Percentiles rank a stretch among this genome's conserved stretches.
phyloP scores from a whole-genome alignment of 2,329 filamentous ascomycete genomes.

The Mycocentrospora acerina region DNA sequence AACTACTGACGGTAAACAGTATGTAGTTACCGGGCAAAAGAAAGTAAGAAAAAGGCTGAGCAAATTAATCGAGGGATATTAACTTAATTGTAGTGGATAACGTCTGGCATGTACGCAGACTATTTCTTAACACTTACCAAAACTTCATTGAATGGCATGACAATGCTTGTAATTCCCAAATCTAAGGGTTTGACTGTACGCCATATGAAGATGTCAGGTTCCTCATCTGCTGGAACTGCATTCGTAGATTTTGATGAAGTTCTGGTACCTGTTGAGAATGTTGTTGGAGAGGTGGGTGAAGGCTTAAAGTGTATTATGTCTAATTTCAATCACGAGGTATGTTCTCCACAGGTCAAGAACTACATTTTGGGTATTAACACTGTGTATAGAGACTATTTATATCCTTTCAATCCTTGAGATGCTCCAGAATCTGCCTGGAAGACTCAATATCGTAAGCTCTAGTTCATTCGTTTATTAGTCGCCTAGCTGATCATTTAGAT shows the following conservation, averaged over 20 bases:
- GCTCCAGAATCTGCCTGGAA: slow-evolving; percentile 4
- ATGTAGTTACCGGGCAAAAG: slow-evolving; percentile 1
- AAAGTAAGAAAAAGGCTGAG: no score
- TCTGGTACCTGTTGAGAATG: slow-evolving; percentile 2
- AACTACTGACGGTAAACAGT: not conserved
- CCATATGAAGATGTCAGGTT: slow-evolving; percentile 7
- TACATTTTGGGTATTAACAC: no score
- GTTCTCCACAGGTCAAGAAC: no score
- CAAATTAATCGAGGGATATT: not conserved
- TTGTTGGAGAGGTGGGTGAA: slow-evolving; percentile 6
- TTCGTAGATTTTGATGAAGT: slow-evolving; percentile 10
- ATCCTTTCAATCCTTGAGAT: slow-evolving; percentile 36
- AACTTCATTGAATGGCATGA: slow-evolving; percentile 52
- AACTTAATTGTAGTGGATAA: slow-evolving; percentile 5
- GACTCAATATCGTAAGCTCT: slow-evolving; percentile 1
- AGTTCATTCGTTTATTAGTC: no score
- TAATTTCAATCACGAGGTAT: slow-evolving; percentile 55
- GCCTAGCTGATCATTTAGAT: no score
- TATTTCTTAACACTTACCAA: slow-evolving; percentile 26
- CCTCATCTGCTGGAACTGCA: slow-evolving; percentile 4
- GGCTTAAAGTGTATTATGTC: slow-evolving; percentile 64
- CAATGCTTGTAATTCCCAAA: slow-evolving; percentile 37
- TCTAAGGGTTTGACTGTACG: slow-evolving; percentile 1
- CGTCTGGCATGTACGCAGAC: slow-evolving; percentile 2
- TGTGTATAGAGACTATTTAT: slow-evolving; percentile 56